Base-by-base conservation (phyloP, 106 monocot species). In the Triglochin maritima region DNA sequence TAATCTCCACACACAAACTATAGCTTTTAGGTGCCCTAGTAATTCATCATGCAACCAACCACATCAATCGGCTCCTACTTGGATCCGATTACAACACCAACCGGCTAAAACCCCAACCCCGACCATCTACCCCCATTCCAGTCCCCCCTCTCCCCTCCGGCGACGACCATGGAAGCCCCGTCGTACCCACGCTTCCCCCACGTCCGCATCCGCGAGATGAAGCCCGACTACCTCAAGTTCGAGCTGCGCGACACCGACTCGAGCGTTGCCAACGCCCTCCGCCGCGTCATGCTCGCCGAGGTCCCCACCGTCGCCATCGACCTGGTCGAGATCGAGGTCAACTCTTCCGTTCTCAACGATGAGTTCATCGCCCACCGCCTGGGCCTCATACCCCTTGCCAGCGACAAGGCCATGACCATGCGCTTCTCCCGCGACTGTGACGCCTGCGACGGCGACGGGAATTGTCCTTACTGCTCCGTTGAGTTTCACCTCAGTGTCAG, bases 331-430 rank as follows among this genome's bases (percentile, higher is more conserved):
- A 91, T 96, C 47, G 83, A 85, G 82, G 81, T 73, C 56, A 98
- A 98, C 82, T 98, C 91, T 12, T 72, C 88, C 9, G 91, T 92
- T 3, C 86, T 96, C 67, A 98, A 98, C 75, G 96, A 98, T 77
- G 91, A 98, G 82, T 98, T 98, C 82, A 88, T 98, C 72, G 85
- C 96, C 44, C 96, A 92, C 73, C 77, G 96, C 49, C 86, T 98
- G 14, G 96, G 96, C 11, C 82, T 98, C 57, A 86, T 98, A 66
- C 96, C 96, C 9, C 85, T 95, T 57, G 79, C 75, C 62, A 67
- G 69, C 44, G 76, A 80, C 13, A 71, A 74, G 70, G 91, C 96
- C 78, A 96, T 96, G 95, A 46, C 29, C 14, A 96, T 96, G 95
- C 82, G 91, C 50, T 86, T 92, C 84, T 88, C 91, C 46, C 77